Conservation (phyloP, 2,329 filamentous ascomycete species). For the Cladophialophora chaetospira region DNA sequence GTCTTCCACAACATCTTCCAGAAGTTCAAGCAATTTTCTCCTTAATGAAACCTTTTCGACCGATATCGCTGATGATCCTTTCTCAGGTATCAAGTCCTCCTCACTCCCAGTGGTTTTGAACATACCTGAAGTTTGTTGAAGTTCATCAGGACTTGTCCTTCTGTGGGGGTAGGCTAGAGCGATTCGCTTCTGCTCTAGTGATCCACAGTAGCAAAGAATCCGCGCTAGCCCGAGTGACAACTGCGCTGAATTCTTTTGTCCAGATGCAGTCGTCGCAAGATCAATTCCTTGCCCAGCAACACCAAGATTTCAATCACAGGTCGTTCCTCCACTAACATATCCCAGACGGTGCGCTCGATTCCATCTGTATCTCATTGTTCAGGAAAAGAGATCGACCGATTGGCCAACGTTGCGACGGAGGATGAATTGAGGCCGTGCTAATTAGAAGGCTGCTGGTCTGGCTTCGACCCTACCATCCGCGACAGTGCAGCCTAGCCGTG, state of each 20-base stretch:
- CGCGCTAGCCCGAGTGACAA: not conserved
- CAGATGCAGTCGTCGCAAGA: too few relatives aligned
- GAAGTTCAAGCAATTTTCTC: not conserved
- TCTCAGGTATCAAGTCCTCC: not conserved
- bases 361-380: not conserved
- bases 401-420: not conserved
- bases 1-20: not conserved
- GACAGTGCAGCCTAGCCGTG: not conserved
- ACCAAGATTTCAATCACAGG: not conserved
- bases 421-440: conserved; percentile 12
- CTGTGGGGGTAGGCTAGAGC: too few relatives aligned
- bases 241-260: not conserved
- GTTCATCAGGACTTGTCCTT: too few relatives aligned
- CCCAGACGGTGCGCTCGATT: too few relatives aligned
- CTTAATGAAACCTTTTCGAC: not conserved
- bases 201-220: not conserved
- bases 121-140: too few relatives aligned
- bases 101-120: too few relatives aligned
- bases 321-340: not conserved
- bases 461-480: not conserved
- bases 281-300: not conserved
- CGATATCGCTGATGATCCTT: not conserved
- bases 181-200: too few relatives aligned
- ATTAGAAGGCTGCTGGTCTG: conserved; percentile 1
- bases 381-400: not conserved